A percentile compares a stretch with the other conserved stretches of the same genome.
Conservation (phyloP, 805 yeast genomes). For the Lachancea waltii region DNA sequence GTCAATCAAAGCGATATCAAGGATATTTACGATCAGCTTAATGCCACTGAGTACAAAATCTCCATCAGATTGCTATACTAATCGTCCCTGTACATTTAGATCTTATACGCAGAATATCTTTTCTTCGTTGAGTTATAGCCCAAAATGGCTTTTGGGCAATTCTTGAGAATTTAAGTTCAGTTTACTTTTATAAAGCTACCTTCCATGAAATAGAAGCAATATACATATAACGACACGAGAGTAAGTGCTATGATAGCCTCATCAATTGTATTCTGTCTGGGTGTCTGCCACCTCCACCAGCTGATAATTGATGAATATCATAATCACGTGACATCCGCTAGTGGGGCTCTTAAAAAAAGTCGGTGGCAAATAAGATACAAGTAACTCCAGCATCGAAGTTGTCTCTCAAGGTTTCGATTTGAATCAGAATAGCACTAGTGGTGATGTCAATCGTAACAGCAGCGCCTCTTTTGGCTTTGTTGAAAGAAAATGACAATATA, state of each 20-base stretch:
- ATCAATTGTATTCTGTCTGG: too few relatives aligned
- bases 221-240: too few relatives aligned
- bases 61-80: slow-evolving; percentile 85
- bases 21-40: slow-evolving; percentile 75
- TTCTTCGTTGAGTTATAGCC: too few relatives aligned
- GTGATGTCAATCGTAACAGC: slow-evolving; percentile 63
- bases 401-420: not conserved
- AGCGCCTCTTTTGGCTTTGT: slow-evolving; percentile 83
- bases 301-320: not conserved
- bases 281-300: too few relatives aligned
- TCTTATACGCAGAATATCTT: too few relatives aligned
- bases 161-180: too few relatives aligned
- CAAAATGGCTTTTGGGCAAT: too few relatives aligned
- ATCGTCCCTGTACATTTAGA: not conserved
- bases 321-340: not conserved
- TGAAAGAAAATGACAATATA: slow-evolving; percentile 71
- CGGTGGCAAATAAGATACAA: slow-evolving; percentile 1
- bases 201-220: too few relatives aligned
- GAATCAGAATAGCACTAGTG: too few relatives aligned
- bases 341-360: not conserved
- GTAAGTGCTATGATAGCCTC: too few relatives aligned
- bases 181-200: too few relatives aligned
- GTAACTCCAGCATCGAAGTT: not conserved
- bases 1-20: slow-evolving; percentile 80
- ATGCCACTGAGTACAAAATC: slow-evolving; percentile 83